A percentile compares a stretch with the other conserved stretches of the same genome.
These are phyloP conservation scores for Mucor circinelloides DNA, from an alignment of 371 early-diverging fungal species.

Conservation along the genomic window DNA sequence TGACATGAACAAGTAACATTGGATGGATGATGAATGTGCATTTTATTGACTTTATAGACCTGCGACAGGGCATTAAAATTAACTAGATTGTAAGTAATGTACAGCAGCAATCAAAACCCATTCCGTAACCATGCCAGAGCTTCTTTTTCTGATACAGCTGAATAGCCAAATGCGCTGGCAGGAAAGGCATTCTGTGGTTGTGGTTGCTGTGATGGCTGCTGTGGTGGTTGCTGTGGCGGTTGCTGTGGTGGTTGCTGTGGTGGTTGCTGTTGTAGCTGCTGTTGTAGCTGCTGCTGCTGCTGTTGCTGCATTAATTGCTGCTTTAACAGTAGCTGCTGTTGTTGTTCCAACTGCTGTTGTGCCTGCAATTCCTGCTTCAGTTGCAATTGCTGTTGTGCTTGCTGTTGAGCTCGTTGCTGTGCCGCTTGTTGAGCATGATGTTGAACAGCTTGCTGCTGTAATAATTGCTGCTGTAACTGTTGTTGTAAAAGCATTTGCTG, in stretches of 20 bases:
- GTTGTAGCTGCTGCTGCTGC: slow-evolving; percentile 14
- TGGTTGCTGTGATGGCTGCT: slow-evolving; percentile 3
- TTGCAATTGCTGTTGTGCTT: neutral
- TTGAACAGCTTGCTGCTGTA: slow-evolving; percentile 8
- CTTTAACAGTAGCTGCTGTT: neutral
- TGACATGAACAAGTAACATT: neutral
- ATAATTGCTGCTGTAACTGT: neutral
- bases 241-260: slow-evolving; percentile 1
- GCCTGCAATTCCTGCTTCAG: neutral
- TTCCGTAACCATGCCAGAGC: slow-evolving; percentile 41
- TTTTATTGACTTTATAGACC: neutral
- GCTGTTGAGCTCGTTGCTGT: neutral
- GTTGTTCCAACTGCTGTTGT: neutral
- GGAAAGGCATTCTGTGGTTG: slow-evolving; percentile 7
- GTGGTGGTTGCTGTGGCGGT: too few species aligned
- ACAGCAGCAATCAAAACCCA: slow-evolving; percentile 23
- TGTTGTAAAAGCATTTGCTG: slow-evolving; percentile 1
- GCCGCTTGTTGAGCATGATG: neutral
- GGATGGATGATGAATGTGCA: neutral
- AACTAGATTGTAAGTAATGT: too few species aligned
- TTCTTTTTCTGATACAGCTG: slow-evolving; percentile 39
- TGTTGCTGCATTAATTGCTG: slow-evolving; percentile 3
- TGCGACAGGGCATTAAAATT: neutral
- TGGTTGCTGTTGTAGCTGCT: slow-evolving; percentile 2
- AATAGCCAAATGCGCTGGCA: slow-evolving; percentile 16